These are phyloP conservation scores for Aspergillus bertholletiae DNA, from an alignment of 495 filamentous ascomycete genomes.

Conservation along the genomic window DNA sequence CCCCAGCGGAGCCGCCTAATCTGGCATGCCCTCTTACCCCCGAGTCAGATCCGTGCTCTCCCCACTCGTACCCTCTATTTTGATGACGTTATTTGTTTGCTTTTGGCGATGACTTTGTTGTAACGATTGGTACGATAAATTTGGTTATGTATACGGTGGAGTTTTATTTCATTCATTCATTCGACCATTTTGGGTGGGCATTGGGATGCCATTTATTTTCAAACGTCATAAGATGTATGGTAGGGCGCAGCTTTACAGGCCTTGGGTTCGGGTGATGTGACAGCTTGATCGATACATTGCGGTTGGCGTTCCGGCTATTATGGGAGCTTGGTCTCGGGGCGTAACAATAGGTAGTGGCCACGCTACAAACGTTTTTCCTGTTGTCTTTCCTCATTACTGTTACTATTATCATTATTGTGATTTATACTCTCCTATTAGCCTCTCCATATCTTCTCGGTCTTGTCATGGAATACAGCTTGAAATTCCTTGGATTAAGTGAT, in stretches of 20 bases:
- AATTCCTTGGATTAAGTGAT: no score
- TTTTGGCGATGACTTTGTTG: slow-evolving; percentile 5
- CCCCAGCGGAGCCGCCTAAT: slow-evolving; percentile 32
- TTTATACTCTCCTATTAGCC: neutral
- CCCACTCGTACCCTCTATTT: slow-evolving; percentile 21
- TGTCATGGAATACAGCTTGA: neutral
- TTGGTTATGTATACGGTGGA: neutral
- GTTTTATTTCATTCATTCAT: slow-evolving; percentile 5
- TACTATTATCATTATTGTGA: neutral
- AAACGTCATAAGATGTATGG: neutral
- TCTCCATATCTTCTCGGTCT: no score
- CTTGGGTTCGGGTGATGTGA: neutral
- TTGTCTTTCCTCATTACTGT: neutral
- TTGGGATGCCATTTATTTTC: neutral
- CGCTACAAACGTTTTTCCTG: neutral
- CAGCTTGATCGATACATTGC: neutral
- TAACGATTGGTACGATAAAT: slow-evolving; percentile 15
- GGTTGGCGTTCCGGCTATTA: neutral
- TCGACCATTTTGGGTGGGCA: neutral
- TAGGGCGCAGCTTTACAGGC: neutral
- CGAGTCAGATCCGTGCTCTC: slow-evolving; percentile 33
- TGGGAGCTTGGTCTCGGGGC: neutral
- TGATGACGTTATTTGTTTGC: slow-evolving; percentile 3
- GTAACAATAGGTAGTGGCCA: neutral
- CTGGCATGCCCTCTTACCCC: slow-evolving; percentile 40